phyloP scores from a whole-genome alignment of 2,329 filamentous ascomycete species.

The Penicillium expansum region DNA sequence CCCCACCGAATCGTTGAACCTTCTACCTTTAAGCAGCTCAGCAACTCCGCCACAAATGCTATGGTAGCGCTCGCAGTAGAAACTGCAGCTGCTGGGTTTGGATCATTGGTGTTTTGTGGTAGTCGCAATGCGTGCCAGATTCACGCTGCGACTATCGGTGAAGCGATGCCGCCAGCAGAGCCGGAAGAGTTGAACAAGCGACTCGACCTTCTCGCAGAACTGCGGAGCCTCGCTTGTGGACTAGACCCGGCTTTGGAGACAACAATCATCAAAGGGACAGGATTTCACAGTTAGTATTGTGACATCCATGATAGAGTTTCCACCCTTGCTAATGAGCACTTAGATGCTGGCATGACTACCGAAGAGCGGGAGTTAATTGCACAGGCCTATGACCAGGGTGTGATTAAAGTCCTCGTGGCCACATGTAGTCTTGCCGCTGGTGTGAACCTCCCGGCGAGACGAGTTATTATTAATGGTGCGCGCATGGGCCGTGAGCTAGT shows the following conservation, averaged over 20 bases:
- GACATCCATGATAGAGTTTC: neutral
- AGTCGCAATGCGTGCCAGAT: conserved; percentile 67
- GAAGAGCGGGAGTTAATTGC: conserved; percentile 73
- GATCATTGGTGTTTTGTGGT: conserved; percentile 70
- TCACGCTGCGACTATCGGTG: conserved; percentile 65
- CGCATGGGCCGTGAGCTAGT: conserved; percentile 74
- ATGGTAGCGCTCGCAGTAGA: conserved; percentile 69
- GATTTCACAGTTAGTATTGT: conserved; percentile 64
- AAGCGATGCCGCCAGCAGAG: conserved; percentile 57
- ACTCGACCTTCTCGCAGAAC: conserved; percentile 62
- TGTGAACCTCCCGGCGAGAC: conserved; percentile 70
- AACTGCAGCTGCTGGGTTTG: conserved; percentile 66
- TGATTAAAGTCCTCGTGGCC: conserved; percentile 68
- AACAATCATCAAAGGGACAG: conserved; percentile 65
- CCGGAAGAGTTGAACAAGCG: conserved; percentile 55
- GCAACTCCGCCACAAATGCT: conserved; percentile 64
- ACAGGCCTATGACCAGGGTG: conserved; percentile 66
- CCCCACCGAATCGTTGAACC: conserved; percentile 49
- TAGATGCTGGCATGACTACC: conserved; percentile 57
- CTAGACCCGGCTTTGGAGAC: conserved; percentile 64
- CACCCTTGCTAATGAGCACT: conserved; percentile 28
- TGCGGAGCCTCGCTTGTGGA: conserved; percentile 64
- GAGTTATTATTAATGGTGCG: conserved; percentile 72
- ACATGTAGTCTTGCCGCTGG: conserved; percentile 79
- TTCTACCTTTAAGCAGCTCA: conserved; percentile 61